These are phyloP conservation scores for Hyphodiscus sp. DNA, from an alignment of 2,329 filamentous ascomycete species.

Conservation along the genomic window DNA sequence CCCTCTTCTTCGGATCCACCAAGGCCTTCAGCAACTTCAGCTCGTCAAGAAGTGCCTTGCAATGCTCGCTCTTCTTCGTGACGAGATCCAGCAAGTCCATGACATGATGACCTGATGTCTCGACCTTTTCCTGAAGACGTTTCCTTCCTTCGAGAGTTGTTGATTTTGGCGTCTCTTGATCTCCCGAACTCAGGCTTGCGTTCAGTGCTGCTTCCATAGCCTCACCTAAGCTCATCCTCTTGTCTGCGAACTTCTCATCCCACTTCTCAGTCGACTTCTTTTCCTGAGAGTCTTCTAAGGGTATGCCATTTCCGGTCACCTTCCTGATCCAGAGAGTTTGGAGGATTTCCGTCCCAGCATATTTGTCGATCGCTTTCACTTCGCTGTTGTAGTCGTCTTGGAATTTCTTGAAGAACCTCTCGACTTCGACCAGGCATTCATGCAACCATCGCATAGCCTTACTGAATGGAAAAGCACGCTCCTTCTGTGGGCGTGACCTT, in stretches of 20 bases:
- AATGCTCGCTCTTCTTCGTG: slow-evolving; percentile 12
- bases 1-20: slow-evolving; percentile 14
- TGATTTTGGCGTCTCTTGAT: neutral
- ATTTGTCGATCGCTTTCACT: slow-evolving; percentile 9
- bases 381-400: slow-evolving; percentile 15
- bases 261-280: slow-evolving; percentile 1
- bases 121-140: slow-evolving; percentile 15
- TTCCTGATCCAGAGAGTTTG: slow-evolving; percentile 14
- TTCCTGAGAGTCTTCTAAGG: neutral
- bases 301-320: slow-evolving; percentile 7
- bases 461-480: slow-evolving; percentile 1
- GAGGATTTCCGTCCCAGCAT: slow-evolving; percentile 10
- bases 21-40: slow-evolving; percentile 14
- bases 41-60: slow-evolving; percentile 17
- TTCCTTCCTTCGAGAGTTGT: slow-evolving; percentile 7
- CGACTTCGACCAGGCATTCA: slow-evolving; percentile 13
- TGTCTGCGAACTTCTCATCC: neutral
- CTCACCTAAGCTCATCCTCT: slow-evolving; percentile 5
- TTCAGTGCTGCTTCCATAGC: slow-evolving; percentile 4
- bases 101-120: slow-evolving; percentile 12
- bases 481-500: neutral
- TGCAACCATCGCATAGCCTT: slow-evolving; percentile 11
- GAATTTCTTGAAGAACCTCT: slow-evolving; percentile 19
- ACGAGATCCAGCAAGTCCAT: slow-evolving; percentile 11
- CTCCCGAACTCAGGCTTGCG: neutral